These are phyloP conservation scores for Citrus mangshanensis DNA, from an alignment of 345 rosid species.

Conservation along the genomic window DNA sequence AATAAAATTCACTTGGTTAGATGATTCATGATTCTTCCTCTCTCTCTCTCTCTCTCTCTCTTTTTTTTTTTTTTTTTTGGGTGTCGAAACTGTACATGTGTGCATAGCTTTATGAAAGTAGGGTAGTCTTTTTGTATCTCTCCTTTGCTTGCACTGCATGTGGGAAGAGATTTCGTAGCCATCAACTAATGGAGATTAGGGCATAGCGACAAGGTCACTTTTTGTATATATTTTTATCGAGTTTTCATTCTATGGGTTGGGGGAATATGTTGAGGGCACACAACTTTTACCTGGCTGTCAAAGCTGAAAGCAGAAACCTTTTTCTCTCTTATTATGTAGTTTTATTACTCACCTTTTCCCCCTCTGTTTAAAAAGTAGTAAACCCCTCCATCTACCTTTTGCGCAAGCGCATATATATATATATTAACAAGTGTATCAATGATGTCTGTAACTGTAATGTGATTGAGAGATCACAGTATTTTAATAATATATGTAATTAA, in stretches of 20 bases:
- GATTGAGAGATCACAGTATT: too few relatives aligned
- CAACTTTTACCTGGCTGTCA: background rate
- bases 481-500: too few relatives aligned
- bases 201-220: background rate
- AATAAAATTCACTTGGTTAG: too few relatives aligned
- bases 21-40: too few relatives aligned
- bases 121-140: background rate
- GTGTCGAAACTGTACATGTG: too few relatives aligned
- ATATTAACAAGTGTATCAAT: background rate
- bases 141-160: constrained; percentile 4
- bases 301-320: background rate
- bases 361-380: too few relatives aligned
- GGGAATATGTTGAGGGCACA: background rate
- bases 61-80: too few relatives aligned
- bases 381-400: background rate
- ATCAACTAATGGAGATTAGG: background rate
- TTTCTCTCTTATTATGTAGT: background rate
- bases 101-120: too few relatives aligned
- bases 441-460: background rate
- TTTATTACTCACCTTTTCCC: too few relatives aligned
- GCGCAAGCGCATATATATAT: background rate
- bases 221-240: background rate
- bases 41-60: too few relatives aligned
- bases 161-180: background rate
- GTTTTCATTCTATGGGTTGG: background rate